Evolutionary conservation across 768 basidiomycete genomes (phyloP).

Genomic region (Podaxis sp.): DNA sequence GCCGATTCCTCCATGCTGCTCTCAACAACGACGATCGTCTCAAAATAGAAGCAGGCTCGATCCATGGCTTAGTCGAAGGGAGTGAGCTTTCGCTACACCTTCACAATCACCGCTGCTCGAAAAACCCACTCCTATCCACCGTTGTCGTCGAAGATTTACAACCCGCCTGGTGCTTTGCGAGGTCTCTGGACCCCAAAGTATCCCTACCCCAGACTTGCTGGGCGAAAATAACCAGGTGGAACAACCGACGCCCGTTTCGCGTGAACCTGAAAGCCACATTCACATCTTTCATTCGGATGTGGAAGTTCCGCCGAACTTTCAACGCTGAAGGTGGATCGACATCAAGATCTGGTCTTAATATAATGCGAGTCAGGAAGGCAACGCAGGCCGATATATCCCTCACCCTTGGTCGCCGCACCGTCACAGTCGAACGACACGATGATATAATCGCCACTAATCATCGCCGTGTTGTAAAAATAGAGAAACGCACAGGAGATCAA

Average conservation of each 20-base stretch:
- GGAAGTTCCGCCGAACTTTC: constrained; percentile 42
- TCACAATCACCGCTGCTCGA: constrained; percentile 60
- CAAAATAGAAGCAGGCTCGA: constrained; percentile 55
- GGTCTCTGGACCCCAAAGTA: constrained; percentile 33
- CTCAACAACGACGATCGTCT: constrained; percentile 35
- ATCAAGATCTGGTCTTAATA: constrained; percentile 40
- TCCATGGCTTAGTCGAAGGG: constrained; percentile 65
- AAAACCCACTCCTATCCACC: constrained; percentile 51
- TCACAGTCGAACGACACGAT: constrained; percentile 47
- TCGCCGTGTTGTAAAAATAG: constrained; percentile 37
- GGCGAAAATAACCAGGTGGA: constrained; percentile 52
- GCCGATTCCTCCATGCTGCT: constrained; percentile 44
- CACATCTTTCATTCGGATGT: constrained; percentile 42
- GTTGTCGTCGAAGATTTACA: constrained; percentile 54
- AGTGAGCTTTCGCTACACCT: constrained; percentile 61
- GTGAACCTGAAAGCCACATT: constrained; percentile 51
- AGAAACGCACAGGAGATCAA: constrained; percentile 31
- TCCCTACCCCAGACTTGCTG: constrained; percentile 43
- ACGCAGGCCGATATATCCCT: constrained; percentile 53
- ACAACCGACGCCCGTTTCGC: constrained; percentile 53
- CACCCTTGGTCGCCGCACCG: constrained; percentile 35
- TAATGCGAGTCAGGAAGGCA: constrained; percentile 45
- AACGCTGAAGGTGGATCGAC: constrained; percentile 32
- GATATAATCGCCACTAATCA: constrained; percentile 36
- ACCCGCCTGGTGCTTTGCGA: constrained; percentile 58